Evolutionary conservation across 2,329 filamentous ascomycete genomes (phyloP), one percentile per base, ranked within the genome.

Genomic region (Fusarium compactum): DNA sequence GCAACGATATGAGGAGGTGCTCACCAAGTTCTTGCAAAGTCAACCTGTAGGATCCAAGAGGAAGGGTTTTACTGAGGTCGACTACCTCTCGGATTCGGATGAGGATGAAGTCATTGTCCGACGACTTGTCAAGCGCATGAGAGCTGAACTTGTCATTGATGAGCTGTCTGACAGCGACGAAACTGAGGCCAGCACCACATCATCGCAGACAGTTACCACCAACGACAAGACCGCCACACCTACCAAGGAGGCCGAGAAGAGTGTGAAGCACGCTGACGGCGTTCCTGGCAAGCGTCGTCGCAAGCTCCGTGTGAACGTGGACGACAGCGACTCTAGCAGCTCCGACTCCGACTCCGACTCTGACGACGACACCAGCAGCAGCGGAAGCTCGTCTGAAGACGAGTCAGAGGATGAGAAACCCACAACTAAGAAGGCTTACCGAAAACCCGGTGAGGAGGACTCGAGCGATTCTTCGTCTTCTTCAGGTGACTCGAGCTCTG

Each of bases 121-220:
- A 60, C 85, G 89, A 27, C 82, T 89, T 54, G 83, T 89, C 47
- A 90, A 89, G 82, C 86, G 89, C 57, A 89, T 90, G 82, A 86
- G 89, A 32, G 86, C 88, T 11, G 88, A 91, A 77, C 82, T 84
- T 67, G 82, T 91, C 30, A 71, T 89, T 34, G 84, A 84, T 32
- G 85, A 87, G 73, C 80, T 91, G n/a, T 84, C 82, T 1, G 85
- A 86, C 54, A 81, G 80, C 51, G 84, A 82, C 24, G 82, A 84
- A 57, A 81, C 79, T 48, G 78, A 79, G 64, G 58, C 71, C 40
- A 79, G 77, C 70, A 73, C 70, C 14, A 75, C 76, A 20, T 75
- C 74, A n/a, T 77, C 78, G 40, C 72, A 71, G 34, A 79, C 78
- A 25, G 62, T 77, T 20, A 71, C 73, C 24, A 69, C 69, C 30